Evolutionary conservation across 208 protist species (phyloP).

Genomic region (Leptomonas seymouri): DNA sequence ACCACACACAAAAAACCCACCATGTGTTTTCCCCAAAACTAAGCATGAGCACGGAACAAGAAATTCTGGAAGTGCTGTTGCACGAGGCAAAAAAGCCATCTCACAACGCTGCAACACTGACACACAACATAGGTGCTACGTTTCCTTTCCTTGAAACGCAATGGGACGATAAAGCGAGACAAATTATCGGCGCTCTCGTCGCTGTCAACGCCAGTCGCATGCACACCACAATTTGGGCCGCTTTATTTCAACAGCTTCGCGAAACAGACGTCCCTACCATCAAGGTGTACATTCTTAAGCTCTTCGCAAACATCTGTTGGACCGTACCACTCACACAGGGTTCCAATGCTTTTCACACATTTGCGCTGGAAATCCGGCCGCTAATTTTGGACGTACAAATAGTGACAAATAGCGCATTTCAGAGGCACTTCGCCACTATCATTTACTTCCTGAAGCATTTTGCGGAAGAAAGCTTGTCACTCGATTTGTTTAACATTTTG

Average conservation of each 20-base stretch:
- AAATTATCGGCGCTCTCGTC: conserved; percentile 33
- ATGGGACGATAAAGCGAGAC: conserved; percentile 27
- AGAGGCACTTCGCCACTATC: conserved; percentile 28
- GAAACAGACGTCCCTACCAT: conserved; percentile 23
- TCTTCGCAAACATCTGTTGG: conserved; percentile 49
- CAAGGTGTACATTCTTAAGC: conserved; percentile 48
- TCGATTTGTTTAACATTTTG: conserved; percentile 26
- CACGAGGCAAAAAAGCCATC: conserved; percentile 20
- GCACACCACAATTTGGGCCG: conserved; percentile 55
- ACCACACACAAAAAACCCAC: neutral
- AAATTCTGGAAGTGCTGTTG: conserved; percentile 10
- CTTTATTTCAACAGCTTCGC: conserved; percentile 50
- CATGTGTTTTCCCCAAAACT: neutral
- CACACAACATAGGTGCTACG: conserved; percentile 20
- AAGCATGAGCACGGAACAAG: conserved; percentile 13
- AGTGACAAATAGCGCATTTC: conserved; percentile 41
- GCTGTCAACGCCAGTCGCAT: conserved; percentile 27
- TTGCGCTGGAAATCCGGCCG: conserved; percentile 38
- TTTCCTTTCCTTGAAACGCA: conserved; percentile 28
- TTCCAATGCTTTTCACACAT: conserved; percentile 46
- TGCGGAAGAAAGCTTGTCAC: conserved; percentile 22
- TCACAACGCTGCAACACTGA: conserved; percentile 27
- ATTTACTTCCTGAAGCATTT: conserved; percentile 19
- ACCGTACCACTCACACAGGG: conserved; percentile 40
- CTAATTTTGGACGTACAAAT: conserved; percentile 31